Conservation (phyloP, 495 filamentous ascomycete genomes). For the Platismatia glauca region DNA sequence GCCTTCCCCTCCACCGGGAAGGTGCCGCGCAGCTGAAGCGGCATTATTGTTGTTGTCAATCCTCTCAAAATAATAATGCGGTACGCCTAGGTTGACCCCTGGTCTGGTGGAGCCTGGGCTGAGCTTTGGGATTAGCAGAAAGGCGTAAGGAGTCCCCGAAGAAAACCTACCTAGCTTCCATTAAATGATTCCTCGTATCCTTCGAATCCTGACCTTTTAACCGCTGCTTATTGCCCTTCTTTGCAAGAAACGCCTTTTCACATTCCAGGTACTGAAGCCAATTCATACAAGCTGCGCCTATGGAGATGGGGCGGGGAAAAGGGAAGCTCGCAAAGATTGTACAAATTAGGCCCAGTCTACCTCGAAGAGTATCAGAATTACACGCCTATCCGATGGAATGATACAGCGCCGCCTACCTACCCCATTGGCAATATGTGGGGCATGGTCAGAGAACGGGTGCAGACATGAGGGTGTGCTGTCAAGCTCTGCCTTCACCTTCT, state of each 20-base stretch:
- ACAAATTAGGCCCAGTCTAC: constrained; percentile 14
- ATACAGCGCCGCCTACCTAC: constrained; percentile 21
- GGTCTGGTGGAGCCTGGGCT: constrained; percentile 12
- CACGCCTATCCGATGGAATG: constrained; percentile 21
- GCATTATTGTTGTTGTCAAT: constrained; percentile 9
- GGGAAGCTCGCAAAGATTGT: constrained; percentile 14
- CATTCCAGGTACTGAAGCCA: constrained; percentile 1
- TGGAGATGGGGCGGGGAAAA: neutral
- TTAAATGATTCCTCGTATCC: constrained; percentile 7
- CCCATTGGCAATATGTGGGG: constrained; percentile 1
- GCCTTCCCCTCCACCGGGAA: constrained; percentile 13
- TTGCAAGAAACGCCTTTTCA: neutral
- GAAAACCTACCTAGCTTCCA: neutral
- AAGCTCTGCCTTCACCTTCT: neutral
- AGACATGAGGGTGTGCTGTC: constrained; percentile 11
- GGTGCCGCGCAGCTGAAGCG: constrained; percentile 19
- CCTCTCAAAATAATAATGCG: too few relatives aligned
- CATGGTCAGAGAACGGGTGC: constrained; percentile 7
- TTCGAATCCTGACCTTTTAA: neutral
- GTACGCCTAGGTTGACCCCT: constrained; percentile 13
- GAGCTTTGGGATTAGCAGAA: constrained; percentile 7
- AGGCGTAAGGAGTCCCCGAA: constrained; percentile 3
- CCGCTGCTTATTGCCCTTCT: neutral
- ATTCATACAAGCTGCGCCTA: constrained; percentile 7
- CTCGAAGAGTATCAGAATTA: constrained; percentile 12